Evolutionary conservation across 1,139 yeast genomes (phyloP), one percentile per base, ranked within the genome.

Genomic region (Suhomyces terraborum): DNA sequence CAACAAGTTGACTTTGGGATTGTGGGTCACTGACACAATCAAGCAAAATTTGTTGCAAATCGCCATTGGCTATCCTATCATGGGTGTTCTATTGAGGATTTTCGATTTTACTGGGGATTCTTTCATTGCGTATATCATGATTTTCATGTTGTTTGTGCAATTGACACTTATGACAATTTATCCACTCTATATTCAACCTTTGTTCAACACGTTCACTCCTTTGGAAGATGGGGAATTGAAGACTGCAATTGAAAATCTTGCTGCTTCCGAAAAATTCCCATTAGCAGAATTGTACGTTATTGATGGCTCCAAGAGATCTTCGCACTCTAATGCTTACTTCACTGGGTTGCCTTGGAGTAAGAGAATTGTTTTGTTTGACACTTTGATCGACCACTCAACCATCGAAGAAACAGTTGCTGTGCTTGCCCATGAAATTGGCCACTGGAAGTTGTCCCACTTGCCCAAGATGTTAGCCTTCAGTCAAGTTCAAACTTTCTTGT

Each of bases 281-380:
- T 78, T 89, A 59, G 78, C 83, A 44, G 83, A 88, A 58, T 72
- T 93, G 45, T 87, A 79, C 56, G 96, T 91, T 37, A 80, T 91
- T 59, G 98, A 93, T 61, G 98, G 98, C 10, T 91, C 98, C 36
- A 88, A 85, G 62, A 84, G 98, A 67, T 88, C 96, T 1, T 81
- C 95, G 10, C 98, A 93, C 65, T 91, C 98, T 6, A 93, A 93
- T 59, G 98, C 98, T 32, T 93, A 88, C 64, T 93, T 93, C 61
- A 81, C 87, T 52, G 98, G 98, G 5, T 75, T 93, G 55, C 98
- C 98, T 33, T 91, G 97, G 94, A 83, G 89, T 43, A 93, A 93
- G 66, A 93, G 91, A 63, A 93, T 93, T 66, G 98, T 93, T 36
- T 76, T 93, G 40, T 93, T 75, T 61, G 98, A 93, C 56, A 93